Conservation (phyloP, 139 green algal genomes). For the Micractinium sp. region DNA sequence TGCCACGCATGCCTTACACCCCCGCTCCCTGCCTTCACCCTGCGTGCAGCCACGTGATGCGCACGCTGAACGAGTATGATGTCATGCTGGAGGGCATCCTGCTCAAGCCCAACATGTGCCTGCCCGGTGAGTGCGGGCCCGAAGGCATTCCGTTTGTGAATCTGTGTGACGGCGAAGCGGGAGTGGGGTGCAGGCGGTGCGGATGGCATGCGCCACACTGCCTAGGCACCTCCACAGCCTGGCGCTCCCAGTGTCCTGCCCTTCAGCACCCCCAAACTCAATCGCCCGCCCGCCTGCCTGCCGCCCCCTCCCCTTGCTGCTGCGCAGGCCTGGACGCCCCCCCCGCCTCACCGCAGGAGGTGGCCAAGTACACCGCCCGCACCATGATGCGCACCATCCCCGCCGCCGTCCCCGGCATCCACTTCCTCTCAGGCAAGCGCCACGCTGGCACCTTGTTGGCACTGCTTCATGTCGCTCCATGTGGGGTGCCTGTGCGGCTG, state of each 20-base stretch:
- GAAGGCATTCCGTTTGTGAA: neutral
- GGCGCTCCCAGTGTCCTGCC: too few relatives aligned
- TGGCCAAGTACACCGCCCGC: constrained; percentile 83
- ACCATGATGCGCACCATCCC: constrained; percentile 86
- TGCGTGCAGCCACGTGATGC: constrained; percentile 78
- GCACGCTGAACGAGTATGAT: constrained; percentile 91
- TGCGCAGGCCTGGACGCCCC: constrained; percentile 65
- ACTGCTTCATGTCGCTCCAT: neutral
- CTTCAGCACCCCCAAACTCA: too few relatives aligned
- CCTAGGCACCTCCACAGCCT: too few relatives aligned
- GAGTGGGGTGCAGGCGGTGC: too few relatives aligned
- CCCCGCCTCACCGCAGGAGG: constrained; percentile 59
- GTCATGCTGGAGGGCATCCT: constrained; percentile 91
- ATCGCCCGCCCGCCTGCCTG: neutral
- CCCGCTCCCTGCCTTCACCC: too few relatives aligned
- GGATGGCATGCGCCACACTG: too few relatives aligned
- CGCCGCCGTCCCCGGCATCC: constrained; percentile 45
- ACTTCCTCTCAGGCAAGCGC: constrained; percentile 56
- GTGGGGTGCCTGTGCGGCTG: neutral
- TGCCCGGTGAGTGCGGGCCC: constrained; percentile 58
- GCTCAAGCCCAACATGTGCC: constrained; percentile 95
- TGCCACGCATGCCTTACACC: too few relatives aligned
- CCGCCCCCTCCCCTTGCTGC: neutral
- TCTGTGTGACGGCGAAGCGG: neutral
- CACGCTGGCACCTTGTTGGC: too few relatives aligned